Conservation (phyloP, 345 rosid genomes). For the Carallia brachiata region DNA sequence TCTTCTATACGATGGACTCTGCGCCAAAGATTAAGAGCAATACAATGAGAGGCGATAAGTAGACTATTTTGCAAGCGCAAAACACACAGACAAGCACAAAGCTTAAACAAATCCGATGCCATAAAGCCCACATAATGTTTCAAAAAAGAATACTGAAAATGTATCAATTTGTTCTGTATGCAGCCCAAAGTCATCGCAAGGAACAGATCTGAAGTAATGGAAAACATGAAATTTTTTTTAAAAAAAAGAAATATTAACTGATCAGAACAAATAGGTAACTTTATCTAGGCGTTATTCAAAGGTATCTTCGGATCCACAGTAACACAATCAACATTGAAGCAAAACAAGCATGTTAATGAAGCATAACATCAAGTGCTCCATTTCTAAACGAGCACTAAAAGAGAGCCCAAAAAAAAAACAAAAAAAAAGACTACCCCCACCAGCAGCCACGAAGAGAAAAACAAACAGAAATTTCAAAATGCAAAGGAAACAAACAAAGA, state of each 20-base stretch:
- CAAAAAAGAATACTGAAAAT: not conserved
- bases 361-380: not conserved
- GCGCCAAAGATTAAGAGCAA: slow-evolving; percentile 24
- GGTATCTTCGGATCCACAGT: slow-evolving; percentile 18
- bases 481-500: slow-evolving; percentile 5
- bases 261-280: slow-evolving; percentile 4
- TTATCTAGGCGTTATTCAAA: slow-evolving; percentile 8
- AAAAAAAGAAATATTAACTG: slow-evolving; percentile 6
- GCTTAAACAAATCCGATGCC: not conserved
- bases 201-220: slow-evolving; percentile 19
- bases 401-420: not conserved
- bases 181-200: slow-evolving; percentile 9
- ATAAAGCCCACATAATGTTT: not conserved
- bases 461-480: slow-evolving; percentile 3
- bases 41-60: slow-evolving; percentile 10
- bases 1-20: slow-evolving; percentile 75
- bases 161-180: not conserved
- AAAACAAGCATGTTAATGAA: not conserved
- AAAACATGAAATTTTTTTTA: not conserved
- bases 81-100: not conserved
- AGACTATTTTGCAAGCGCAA: not conserved
- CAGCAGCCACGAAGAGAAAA: not conserved
- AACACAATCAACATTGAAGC: slow-evolving; percentile 3
- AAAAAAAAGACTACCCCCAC: slow-evolving; percentile 11
- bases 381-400: not conserved